Conservation (phyloP, 2,329 filamentous ascomycete species). For the Grosmannia clavigera region DNA sequence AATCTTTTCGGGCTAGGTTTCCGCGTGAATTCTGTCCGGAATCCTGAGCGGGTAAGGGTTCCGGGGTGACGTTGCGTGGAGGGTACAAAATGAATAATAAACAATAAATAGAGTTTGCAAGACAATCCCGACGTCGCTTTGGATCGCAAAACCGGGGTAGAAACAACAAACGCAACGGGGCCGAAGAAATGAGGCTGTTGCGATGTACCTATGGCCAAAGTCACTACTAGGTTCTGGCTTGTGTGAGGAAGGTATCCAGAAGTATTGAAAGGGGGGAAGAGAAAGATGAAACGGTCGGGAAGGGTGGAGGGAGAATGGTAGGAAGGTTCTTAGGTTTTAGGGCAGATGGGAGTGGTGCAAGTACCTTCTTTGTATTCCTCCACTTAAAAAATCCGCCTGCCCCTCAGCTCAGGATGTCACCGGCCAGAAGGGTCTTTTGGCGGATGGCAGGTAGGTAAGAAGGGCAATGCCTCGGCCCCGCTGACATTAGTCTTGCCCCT, state of each 20-base stretch:
- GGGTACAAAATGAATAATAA: background rate
- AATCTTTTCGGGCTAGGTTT: background rate
- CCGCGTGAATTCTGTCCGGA: background rate
- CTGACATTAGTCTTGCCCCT: background rate
- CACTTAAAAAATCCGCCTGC: background rate
- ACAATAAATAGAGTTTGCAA: constrained; percentile 1
- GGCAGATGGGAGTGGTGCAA: background rate
- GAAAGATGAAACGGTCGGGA: constrained; percentile 4
- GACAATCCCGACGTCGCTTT: background rate
- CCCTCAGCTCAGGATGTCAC: background rate
- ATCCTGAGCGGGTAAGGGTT: background rate
- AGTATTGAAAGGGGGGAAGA: background rate
- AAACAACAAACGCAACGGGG: constrained; percentile 5
- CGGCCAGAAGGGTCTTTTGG: constrained; percentile 1
- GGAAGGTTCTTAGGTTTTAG: constrained; percentile 2
- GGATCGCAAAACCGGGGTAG: constrained; percentile 2
- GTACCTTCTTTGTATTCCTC: constrained; percentile 1
- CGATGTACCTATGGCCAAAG: constrained; percentile 8
- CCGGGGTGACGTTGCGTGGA: background rate
- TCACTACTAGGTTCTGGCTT: constrained; percentile 8
- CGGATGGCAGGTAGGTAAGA: background rate
- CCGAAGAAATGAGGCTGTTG: constrained; percentile 4
- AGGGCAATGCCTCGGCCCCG: background rate
- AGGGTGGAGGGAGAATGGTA: constrained; percentile 1
- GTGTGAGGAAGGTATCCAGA: constrained; percentile 1